Conservation (phyloP, 2,329 filamentous ascomycete genomes). For the Colletotrichum tanaceti region DNA sequence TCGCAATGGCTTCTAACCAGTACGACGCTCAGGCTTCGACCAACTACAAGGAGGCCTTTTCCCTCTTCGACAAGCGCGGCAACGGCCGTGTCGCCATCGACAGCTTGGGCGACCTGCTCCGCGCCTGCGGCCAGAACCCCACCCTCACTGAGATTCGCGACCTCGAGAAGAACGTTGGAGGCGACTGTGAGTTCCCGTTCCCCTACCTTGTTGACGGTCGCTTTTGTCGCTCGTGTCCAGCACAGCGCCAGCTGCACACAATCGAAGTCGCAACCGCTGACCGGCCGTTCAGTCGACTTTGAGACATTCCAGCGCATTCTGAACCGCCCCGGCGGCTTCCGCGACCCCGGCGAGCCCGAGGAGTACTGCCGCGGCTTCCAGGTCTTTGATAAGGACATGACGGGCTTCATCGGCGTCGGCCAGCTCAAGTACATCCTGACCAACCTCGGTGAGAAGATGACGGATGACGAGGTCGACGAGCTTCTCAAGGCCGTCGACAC, state of each 20-base stretch:
- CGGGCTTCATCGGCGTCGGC: conserved; percentile 95
- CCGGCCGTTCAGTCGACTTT: conserved; percentile 81
- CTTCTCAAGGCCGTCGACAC: conserved; percentile 98
- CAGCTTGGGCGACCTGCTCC: conserved; percentile 90
- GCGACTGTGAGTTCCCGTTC: conserved; percentile 83
- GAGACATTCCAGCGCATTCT: conserved; percentile 97
- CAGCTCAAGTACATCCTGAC: conserved; percentile 98
- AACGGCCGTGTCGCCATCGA: conserved; percentile 90
- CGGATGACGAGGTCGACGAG: conserved; percentile 98
- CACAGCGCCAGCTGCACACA: background rate
- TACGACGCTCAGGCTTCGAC: conserved; percentile 76
- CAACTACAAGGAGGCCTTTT: conserved; percentile 99
- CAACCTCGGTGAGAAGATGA: conserved; percentile 99
- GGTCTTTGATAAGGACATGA: conserved; percentile 99
- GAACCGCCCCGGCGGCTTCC: conserved; percentile 97
- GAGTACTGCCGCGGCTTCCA: conserved; percentile 99
- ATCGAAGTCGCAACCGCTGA: background rate
- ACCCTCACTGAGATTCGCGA: conserved; percentile 93
- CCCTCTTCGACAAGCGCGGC: conserved; percentile 99
- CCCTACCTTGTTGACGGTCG: no score
- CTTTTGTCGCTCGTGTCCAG: no score
- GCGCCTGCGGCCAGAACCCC: conserved; percentile 97
- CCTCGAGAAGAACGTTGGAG: conserved; percentile 87
- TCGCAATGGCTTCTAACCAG: conserved; percentile 63
- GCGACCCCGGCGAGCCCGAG: conserved; percentile 95